These are phyloP conservation scores for Cyphellophora europaea DNA, from an alignment of 2,329 filamentous ascomycete genomes.

Conservation along the genomic window DNA sequence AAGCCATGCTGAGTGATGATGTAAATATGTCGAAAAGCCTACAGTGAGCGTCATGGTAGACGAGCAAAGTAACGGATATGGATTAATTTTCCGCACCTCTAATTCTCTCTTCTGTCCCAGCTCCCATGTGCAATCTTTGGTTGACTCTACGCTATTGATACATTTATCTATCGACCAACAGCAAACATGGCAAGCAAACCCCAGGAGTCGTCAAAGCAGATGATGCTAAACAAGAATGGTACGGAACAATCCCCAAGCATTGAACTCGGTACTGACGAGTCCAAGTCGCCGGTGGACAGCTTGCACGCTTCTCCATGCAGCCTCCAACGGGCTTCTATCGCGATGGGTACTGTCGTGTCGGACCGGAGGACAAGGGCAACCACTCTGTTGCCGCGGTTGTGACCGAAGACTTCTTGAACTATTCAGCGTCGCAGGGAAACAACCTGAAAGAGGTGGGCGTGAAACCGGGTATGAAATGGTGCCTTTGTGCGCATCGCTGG, in stretches of 20 bases:
- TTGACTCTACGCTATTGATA: neutral
- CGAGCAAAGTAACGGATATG: conserved; percentile 4
- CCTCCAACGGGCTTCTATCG: conserved; percentile 54
- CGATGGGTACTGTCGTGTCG: conserved; percentile 52
- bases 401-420: conserved; percentile 54
- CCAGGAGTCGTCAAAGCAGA: conserved; percentile 12
- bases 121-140: neutral
- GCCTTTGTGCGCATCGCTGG: conserved; percentile 51
- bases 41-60: conserved; percentile 1
- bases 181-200: conserved; percentile 5
- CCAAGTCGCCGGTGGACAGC: conserved; percentile 47
- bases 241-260: neutral
- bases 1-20: too few relatives aligned
- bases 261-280: neutral
- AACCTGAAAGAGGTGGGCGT: conserved; percentile 47
- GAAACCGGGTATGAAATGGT: conserved; percentile 53
- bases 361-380: conserved; percentile 46
- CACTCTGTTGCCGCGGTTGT: conserved; percentile 51
- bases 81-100: neutral
- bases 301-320: conserved; percentile 46
- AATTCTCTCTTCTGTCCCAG: neutral
- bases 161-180: neutral
- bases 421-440: conserved; percentile 49
- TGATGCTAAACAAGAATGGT: conserved; percentile 19
- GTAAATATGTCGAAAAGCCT: conserved; percentile 4